A percentile compares a stretch with the other conserved stretches of the same genome.
These are phyloP conservation scores for Monascus purpureus DNA, from an alignment of 495 filamentous ascomycete genomes.

Conservation along the genomic window DNA sequence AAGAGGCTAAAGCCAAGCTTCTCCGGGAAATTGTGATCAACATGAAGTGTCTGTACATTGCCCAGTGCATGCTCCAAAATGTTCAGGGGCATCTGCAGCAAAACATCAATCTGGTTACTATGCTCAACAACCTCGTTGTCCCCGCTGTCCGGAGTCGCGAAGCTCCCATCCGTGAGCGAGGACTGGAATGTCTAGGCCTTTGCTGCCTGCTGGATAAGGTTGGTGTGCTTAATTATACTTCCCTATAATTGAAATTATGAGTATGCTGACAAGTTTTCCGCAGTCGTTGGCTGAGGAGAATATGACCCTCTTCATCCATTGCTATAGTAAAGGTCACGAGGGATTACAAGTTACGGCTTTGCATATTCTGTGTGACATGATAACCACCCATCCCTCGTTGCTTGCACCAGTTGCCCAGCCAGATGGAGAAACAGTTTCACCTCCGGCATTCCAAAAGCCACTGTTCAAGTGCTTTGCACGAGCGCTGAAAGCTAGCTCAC, in stretches of 20 bases:
- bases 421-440: constrained; percentile 25
- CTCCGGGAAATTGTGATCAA: constrained; percentile 87
- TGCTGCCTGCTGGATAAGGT: constrained; percentile 82
- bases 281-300: constrained; percentile 83
- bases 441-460: constrained; percentile 37
- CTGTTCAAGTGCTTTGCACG: constrained; percentile 67
- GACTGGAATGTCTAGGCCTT: constrained; percentile 76
- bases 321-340: constrained; percentile 85
- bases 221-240: constrained; percentile 6
- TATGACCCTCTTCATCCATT: constrained; percentile 85
- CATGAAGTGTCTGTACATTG: constrained; percentile 95
- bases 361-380: constrained; percentile 87
- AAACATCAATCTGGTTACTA: constrained; percentile 76
- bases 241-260: not conserved
- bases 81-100: constrained; percentile 71
- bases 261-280: constrained; percentile 4
- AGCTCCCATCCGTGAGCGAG: constrained; percentile 80
- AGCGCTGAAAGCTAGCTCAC: constrained; percentile 53
- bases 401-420: constrained; percentile 35
- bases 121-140: constrained; percentile 93
- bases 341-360: constrained; percentile 77
- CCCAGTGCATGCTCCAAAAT: constrained; percentile 92
- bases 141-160: constrained; percentile 90
- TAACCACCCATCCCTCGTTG: constrained; percentile 71
- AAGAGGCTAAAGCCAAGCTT: constrained; percentile 66